Base-by-base conservation (phyloP, 192 early-diverging fungal genomes). In the Coemansia sp. region DNA sequence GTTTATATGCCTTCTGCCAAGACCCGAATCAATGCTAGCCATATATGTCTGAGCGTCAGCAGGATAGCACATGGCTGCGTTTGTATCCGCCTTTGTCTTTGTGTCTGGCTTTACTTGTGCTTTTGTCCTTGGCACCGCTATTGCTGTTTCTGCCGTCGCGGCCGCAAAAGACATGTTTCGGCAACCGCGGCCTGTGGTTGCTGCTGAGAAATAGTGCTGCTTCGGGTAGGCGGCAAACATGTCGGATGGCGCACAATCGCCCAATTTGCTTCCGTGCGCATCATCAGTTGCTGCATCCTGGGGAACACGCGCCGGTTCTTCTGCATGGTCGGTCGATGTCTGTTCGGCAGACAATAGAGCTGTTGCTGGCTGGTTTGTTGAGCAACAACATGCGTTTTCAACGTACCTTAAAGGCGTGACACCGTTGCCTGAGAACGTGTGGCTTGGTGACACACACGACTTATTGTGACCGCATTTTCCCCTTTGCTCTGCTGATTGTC, bases 11-110 rank as follows among this genome's bases (percentile, higher is more conserved):
- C 60, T 20, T 43, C 60, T 61, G 60, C 60, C 60, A 61, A 61
- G 36, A 45, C 60, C 36, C 39, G 60, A 61, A 45, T 45, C 39
- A 61, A 61, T 43, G 60, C 60, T 61, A n/a, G 60, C 38, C 14
- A 45, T 61, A 39, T 45, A 59, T 37, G 57, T 39, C 9, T 18
- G 36, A 35, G n/a, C 36, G 33, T 45, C 39, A 43, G 60, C 39
- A 35, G 60, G 38, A 39, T 43, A 61, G 60, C 20, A 20, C 60
- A 61, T 61, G 39, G 45, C 45, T 48, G 45, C 12, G 11, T 8
- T 48, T 15, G 45, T 48, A 8, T 3, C 45, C 45, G 1, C 45
- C 5, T 12, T 48, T 12, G 8, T 3, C 45, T 12, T 48, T 48
- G 8, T 15, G 12, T 12, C 17, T 12, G 8, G 3, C 45, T 12